Evolutionary conservation across 208 protist species (phyloP).

Genomic region (Crithidia sp.): DNA sequence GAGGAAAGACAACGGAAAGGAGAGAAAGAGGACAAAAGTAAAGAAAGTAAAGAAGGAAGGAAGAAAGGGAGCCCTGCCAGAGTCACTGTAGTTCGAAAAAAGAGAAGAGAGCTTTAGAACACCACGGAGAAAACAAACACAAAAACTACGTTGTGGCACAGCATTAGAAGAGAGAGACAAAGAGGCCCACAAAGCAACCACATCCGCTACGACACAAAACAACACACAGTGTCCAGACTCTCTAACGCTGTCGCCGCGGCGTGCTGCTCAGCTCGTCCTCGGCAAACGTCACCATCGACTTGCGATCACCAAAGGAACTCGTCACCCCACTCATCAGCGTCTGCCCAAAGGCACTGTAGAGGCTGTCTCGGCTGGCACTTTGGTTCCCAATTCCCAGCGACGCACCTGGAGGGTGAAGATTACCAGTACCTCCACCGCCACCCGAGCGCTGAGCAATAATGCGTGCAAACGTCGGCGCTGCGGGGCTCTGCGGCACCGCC

Average conservation of each 20-base stretch:
- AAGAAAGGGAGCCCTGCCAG: neutral
- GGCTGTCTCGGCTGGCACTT: slow-evolving; percentile 5
- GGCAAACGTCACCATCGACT: slow-evolving; percentile 13
- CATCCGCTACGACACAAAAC: neutral
- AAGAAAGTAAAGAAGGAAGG: neutral
- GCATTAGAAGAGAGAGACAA: too few relatives aligned
- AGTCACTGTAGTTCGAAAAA: neutral
- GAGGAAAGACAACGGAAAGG: neutral
- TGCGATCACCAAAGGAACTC: neutral
- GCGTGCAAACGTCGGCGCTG: slow-evolving; percentile 4
- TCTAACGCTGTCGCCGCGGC: neutral
- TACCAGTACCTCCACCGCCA: neutral
- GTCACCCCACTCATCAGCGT: neutral
- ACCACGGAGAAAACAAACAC: too few relatives aligned
- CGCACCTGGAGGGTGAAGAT: neutral
- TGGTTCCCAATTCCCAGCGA: neutral
- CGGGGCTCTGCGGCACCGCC: neutral
- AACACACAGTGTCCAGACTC: neutral
- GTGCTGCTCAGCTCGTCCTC: slow-evolving; percentile 1
- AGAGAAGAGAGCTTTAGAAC: neutral
- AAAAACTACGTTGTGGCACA: too few relatives aligned
- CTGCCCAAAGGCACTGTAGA: neutral
- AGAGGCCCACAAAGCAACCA: neutral
- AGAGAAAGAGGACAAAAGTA: neutral
- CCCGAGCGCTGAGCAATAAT: slow-evolving; percentile 5